Base-by-base conservation (phyloP, 192 early-diverging fungal species). In the Thamnidium elegans region DNA sequence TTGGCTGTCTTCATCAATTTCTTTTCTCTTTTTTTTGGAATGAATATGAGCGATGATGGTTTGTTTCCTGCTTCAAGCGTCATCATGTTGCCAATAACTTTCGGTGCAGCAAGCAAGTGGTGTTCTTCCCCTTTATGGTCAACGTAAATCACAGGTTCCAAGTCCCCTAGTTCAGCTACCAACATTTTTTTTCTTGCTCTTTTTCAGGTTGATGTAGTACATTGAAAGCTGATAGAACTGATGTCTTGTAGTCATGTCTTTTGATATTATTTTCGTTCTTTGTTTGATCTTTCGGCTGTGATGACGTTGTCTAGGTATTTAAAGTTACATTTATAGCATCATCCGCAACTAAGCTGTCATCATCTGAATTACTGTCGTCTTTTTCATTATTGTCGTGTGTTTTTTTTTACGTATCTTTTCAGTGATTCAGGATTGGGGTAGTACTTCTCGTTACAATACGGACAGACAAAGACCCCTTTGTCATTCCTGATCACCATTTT, bases 131-230 rank as follows among this genome's bases (percentile, higher is more conserved):
- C 59, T 50, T 61, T 14, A 48, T 32, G 26, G 45, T 61, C 59
- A 61, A 61, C 17, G 45, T 61, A 61, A 13, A 13, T 45, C 31
- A 61, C 59, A 61, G 59, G 59, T 61, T 61, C 17, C 8, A 61
- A n/a, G 17, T 61, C 59, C 17, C 59, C 59, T 30, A 61, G 48
- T 61, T 61, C 59, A n/a, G 59, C 45, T 61, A 61, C 48, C 31
- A 61, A 61, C 6, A 61, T n/a, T 61, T 61, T 61, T 61, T 61
- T 26, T 61, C 59, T 61, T 61, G 59, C 7, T 61, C 59, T 61
- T 48, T n/a, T n/a, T n/a, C 17, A 61, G 59, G 59, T 21, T 61
- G 59, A 26, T 6, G 17, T 61, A 61, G 17, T 61, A 26, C 59
- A 61, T 61, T 26, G 15, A 61, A 61, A 50, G 59, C 59, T 61